Evolutionary conservation across 2,329 filamentous ascomycete species (phyloP), one percentile per base, ranked within the genome.

Genomic region (Coniochaeta sp.): DNA sequence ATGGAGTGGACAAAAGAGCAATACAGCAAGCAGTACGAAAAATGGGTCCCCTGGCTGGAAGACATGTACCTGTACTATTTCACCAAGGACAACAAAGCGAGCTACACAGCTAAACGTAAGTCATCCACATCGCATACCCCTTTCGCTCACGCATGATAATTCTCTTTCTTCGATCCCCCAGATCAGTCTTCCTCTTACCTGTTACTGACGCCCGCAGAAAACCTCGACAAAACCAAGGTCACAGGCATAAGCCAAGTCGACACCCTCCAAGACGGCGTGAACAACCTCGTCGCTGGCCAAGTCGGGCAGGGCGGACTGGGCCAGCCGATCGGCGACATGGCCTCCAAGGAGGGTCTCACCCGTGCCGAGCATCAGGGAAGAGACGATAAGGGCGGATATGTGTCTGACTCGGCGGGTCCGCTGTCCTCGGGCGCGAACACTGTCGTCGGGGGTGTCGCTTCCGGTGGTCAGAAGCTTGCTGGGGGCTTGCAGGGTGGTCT

Each of bases 11-110:
- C 80, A 62, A 84, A 81, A 70, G 73, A 85, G 60, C 84, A 81
- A 58, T 91, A 90, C 78, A 86, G 89, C 75, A 74, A 82, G 59
- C 85, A 90, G 72, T 90, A 91, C 73, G 87, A 91, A 70, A 80
- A 75, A 67, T 91, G 89, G 89, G 81, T 90, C 70, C 89, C 89
- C 1, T 91, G 89, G 88, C 76, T 90, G 60, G 88, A 91, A 72
- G 89, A 91, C 71, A 73, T 85, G 62, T 90, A 89, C 71, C 80
- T 91, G 31, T 79, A 80, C 58, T 90, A 84, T 79, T 90, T 90
- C 73, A 89, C 87, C 67, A 88, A 87, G 64, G 87, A 90, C 69
- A 91, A 91, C 79, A 90, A 91, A 74, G 83, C 87, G 6, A 87
- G 83, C 70, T 91, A 91, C 68, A 78, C 84, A 6, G 81, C 87